Base-by-base conservation (phyloP, 2,329 filamentous ascomycete species). In the Aspergillus neoniger region DNA sequence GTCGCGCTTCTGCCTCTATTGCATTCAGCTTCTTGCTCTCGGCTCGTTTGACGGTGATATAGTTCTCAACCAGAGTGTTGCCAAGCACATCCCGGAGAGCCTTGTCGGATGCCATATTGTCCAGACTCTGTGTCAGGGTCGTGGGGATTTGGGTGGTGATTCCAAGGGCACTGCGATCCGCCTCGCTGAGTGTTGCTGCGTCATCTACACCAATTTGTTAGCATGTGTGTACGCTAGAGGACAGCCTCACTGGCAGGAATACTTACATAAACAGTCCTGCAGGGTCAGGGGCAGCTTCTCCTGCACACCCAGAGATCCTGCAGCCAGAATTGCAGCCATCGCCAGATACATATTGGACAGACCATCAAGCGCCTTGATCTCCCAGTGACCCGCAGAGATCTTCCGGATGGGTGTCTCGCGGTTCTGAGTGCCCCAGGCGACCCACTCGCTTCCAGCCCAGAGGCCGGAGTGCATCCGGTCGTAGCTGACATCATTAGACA, bases 371-470 rank as follows among this genome's bases (percentile, higher is more conserved):
- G 84, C 86, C 70, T 91, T 89, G 21, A 96, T 67, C 75, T 96
- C 91, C 89, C 91, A 96, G 69, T 91, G 88, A 19, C 85, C 86
- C 2, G 74, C 78, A 3, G 79, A 78, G 51, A 92, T 83, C 71
- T 89, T 88, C 12, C 91, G 84, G 9, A 96, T 79, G 0, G 91
- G 88, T 4, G 86, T 82, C 77, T 94, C 90, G 17, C 90, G 86
- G 73, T 95, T 95, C 76, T 95, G 88, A 4, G 86, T 90, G 12
- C 91, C 91, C 91, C 91, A 96, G 0, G 88, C 79, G 0, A 93
- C 84, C 87, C 88, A 93, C 7, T 87, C 85, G 0, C 90, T 90
- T n/a, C 90, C 90, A 0, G 90, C 85, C 91, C 91, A 95, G 60
- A 79, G 80, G n/a, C 90, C 84, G 56, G 92, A 87, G 1, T 78